Evolutionary conservation across 306 rosid species (phyloP), one percentile per base, ranked within the genome.

Genomic region (Mimosa bimucronata): DNA sequence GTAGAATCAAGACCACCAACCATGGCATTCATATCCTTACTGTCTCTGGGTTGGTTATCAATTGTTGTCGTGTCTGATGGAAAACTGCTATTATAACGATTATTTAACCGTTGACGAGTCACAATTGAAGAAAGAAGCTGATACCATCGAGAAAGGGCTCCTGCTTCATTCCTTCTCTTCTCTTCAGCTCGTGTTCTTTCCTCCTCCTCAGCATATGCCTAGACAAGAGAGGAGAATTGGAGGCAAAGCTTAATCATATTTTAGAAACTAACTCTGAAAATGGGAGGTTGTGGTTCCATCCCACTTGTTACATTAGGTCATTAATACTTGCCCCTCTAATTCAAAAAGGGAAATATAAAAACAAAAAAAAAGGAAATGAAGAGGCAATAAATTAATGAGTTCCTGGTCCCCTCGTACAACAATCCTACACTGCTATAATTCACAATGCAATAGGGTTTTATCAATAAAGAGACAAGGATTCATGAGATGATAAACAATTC

Each of bases 61-160:
- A 82, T 81, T 31, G 80, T n/a, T 25, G 80, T 19, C 34, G 79
- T n/a, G 31, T 57, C 88, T 18, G 89, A 88, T 37, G 83, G n/a
- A 48, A 70, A 55, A 75, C 80, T 50, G 67, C 82, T 84, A 9
- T 88, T 89, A 41, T 94, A 94, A 25, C 90, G 91, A 67, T 85
- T 88, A 18, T 86, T 83, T 82, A 94, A 87, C 83, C 97, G 87
- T 83, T 94, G 94, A 71, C 97, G 94, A 79, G 95, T 94, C 78
- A 92, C 80, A 66, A 92, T 77, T 4, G 97, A 94, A 6, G 92
- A 94, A 75, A 94, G 92, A 83, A 94, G 97, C 88, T 94, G 97
- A 88, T 94, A 92, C 97, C 98, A 94, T 69, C 90, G 89, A 38
- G 85, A 80, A 41, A 88, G 87, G 67, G 95, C 97, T 83, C 89